Percentiles rank a stretch among this genome's conserved stretches.
Evolutionary conservation across 495 filamentous ascomycete genomes (phyloP).

Genomic region (Lichenothelia convexa): DNA sequence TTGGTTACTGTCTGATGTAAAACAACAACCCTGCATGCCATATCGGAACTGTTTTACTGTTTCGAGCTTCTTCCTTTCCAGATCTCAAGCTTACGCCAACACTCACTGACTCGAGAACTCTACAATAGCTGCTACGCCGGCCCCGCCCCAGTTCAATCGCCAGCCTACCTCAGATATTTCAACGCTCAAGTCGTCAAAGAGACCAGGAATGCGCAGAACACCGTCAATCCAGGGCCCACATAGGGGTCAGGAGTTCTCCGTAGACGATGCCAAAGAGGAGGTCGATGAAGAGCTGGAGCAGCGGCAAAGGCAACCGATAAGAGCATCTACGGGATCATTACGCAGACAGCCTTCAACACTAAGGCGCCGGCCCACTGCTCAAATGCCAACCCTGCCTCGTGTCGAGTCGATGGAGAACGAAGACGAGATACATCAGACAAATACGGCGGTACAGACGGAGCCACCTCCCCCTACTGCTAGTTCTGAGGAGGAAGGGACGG

Average conservation of each 20-base stretch:
- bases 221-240: conserved; percentile 61
- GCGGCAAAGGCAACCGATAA: conserved; percentile 8
- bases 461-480: conserved; percentile 15
- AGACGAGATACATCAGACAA: conserved; percentile 11
- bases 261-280: conserved; percentile 77
- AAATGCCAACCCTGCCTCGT: conserved; percentile 36
- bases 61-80: not conserved
- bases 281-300: conserved; percentile 40
- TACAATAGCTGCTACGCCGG: no score
- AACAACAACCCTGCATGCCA: no score
- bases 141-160: conserved; percentile 33
- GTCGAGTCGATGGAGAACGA: conserved; percentile 17
- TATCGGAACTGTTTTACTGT: not conserved
- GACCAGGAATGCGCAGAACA: conserved; percentile 52
- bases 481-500: conserved; percentile 16
- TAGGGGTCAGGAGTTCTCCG: conserved; percentile 77
- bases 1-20: not conserved
- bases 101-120: no score
- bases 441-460: conserved; percentile 12
- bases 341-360: conserved; percentile 46
- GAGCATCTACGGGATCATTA: conserved; percentile 13
- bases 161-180: no score
- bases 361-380: conserved; percentile 44
- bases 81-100: not conserved
- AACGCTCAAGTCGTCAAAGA: conserved; percentile 34